Percentiles rank a stretch among this genome's conserved stretches.
Conservation (phyloP, 257 asterid genomes). For the Linderniella brevidens region DNA sequence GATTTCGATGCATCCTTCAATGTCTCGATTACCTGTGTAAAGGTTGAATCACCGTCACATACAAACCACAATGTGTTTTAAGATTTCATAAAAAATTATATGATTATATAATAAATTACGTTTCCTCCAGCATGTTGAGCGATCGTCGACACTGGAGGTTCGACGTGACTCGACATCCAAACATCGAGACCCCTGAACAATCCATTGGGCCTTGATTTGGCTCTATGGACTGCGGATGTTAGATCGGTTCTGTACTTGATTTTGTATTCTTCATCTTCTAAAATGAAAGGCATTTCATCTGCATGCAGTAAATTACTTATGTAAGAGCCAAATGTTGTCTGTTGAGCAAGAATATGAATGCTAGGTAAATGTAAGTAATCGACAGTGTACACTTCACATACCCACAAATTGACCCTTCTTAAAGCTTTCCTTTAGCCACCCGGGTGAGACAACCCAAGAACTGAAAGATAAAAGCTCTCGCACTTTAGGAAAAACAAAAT, state of each 20-base stretch:
- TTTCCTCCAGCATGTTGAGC: slow-evolving; percentile 70
- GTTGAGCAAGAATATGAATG: not conserved
- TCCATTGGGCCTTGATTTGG: slow-evolving; percentile 37
- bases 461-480: slow-evolving; percentile 21
- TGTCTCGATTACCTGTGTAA: slow-evolving; percentile 40
- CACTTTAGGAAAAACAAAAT: not conserved
- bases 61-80: not conserved
- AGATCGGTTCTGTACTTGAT: slow-evolving; percentile 39
- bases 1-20: slow-evolving; percentile 32
- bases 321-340: not conserved
- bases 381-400: slow-evolving; percentile 16
- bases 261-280: slow-evolving; percentile 57
- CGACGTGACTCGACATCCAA: slow-evolving; percentile 54
- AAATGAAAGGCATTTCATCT: slow-evolving; percentile 62
- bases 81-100: not conserved
- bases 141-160: slow-evolving; percentile 60
- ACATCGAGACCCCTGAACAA: slow-evolving; percentile 58
- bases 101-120: slow-evolving; percentile 30
- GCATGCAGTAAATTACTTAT: slow-evolving; percentile 5
- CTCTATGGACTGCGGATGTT: slow-evolving; percentile 41
- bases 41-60: not conserved
- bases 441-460: slow-evolving; percentile 79
- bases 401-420: slow-evolving; percentile 58
- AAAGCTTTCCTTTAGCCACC: slow-evolving; percentile 86
- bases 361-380: not conserved